Conservation (phyloP, 129 eudicot genomes). For the Pulicaria dysenterica region DNA sequence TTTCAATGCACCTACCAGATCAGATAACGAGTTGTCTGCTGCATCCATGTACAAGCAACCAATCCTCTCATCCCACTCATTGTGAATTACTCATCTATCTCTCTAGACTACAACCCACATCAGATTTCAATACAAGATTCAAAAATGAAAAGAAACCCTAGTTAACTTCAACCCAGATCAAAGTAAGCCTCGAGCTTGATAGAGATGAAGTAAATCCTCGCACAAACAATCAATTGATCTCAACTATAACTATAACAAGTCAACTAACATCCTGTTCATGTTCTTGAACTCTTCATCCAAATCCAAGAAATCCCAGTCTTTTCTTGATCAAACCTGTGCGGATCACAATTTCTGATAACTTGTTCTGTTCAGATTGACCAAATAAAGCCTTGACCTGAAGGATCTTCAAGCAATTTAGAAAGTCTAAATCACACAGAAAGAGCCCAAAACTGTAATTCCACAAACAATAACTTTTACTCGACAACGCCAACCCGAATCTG, state of each 20-base stretch:
- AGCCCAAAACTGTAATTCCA: neutral
- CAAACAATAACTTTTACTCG: slow-evolving; percentile 8
- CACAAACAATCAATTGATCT: neutral
- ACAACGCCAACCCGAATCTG: slow-evolving; percentile 21
- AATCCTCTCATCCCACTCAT: slow-evolving; percentile 57
- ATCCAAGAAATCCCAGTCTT: neutral
- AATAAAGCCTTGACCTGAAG: neutral
- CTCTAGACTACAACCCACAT: slow-evolving; percentile 44
- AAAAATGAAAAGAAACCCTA: slow-evolving; percentile 7
- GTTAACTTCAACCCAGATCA: neutral
- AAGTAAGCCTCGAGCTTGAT: neutral
- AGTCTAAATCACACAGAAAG: neutral
- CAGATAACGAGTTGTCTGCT: slow-evolving; percentile 54
- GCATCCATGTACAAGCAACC: slow-evolving; percentile 60
- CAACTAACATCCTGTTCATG: neutral
- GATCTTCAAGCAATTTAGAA: neutral
- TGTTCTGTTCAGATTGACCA: neutral
- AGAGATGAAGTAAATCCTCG: neutral
- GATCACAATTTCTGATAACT: slow-evolving; percentile 12
- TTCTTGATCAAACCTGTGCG: neutral
- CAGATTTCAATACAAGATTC: slow-evolving; percentile 19
- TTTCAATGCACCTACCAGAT: slow-evolving; percentile 59
- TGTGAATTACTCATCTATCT: slow-evolving; percentile 66
- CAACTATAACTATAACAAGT: neutral
- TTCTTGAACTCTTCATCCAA: slow-evolving; percentile 1